These are phyloP conservation scores for Nephelium lappaceum DNA, from an alignment of 345 rosid genomes.

Conservation along the genomic window DNA sequence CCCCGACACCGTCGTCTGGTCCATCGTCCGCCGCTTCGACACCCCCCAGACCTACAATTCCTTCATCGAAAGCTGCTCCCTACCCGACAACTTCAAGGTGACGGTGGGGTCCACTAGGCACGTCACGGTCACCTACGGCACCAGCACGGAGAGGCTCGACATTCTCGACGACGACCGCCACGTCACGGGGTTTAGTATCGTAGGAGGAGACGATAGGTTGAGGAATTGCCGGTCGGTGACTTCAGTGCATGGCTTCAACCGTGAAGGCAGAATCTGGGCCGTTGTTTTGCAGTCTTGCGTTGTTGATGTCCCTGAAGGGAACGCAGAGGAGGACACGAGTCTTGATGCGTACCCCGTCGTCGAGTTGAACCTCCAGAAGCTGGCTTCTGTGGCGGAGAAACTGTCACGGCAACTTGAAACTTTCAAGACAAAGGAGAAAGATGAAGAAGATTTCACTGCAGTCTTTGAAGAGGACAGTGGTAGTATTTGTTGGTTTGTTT, in stretches of 20 bases:
- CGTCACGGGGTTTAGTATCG: slow-evolving; percentile 70
- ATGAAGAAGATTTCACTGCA: slow-evolving; percentile 26
- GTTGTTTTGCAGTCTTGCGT: slow-evolving; percentile 81
- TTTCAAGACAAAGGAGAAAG: background rate
- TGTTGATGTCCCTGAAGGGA: slow-evolving; percentile 91
- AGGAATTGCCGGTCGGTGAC: slow-evolving; percentile 78
- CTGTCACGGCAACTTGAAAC: too few species aligned
- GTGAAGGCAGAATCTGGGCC: slow-evolving; percentile 55
- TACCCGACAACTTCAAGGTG: slow-evolving; percentile 47
- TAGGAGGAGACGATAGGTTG: slow-evolving; percentile 81
- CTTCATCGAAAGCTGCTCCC: slow-evolving; percentile 73
- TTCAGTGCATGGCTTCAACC: slow-evolving; percentile 61
- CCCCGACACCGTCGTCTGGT: slow-evolving; percentile 69
- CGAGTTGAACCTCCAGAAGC: too few species aligned
- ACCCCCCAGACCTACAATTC: slow-evolving; percentile 75
- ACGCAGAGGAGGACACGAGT: slow-evolving; percentile 87
- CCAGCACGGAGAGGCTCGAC: slow-evolving; percentile 83
- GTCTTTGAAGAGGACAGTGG: slow-evolving; percentile 33
- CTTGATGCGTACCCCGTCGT: slow-evolving; percentile 54
- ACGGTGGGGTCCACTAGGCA: slow-evolving; percentile 71
- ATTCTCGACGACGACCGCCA: slow-evolving; percentile 59
- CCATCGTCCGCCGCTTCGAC: slow-evolving; percentile 69
- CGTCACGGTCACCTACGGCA: slow-evolving; percentile 81
- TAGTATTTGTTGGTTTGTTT: slow-evolving; percentile 1
- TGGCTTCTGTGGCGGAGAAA: too few species aligned